These are phyloP conservation scores for Plasmodium yoelii DNA, from an alignment of 169 alveolate genomes.

Conservation along the genomic window DNA sequence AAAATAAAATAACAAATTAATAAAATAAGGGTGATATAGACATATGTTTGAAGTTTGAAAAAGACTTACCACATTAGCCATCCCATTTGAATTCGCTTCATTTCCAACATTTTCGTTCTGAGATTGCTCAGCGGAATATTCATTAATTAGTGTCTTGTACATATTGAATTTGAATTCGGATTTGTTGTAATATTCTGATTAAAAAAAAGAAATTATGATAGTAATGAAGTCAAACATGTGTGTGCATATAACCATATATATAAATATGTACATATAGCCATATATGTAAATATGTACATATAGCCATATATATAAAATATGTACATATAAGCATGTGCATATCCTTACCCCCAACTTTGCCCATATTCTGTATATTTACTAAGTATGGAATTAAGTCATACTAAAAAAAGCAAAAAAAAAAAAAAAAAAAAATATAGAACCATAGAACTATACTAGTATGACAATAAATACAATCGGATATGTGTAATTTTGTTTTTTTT, in stretches of 20 bases:
- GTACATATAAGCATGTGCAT: neutral
- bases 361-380: conserved; percentile 57
- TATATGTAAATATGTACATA: too few species aligned
- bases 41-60: neutral
- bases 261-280: too few species aligned
- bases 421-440: neutral
- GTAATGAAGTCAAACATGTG: too few species aligned
- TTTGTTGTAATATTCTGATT: conserved; percentile 16
- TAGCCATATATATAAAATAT: too few species aligned
- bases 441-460: neutral
- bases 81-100: neutral
- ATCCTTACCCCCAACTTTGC: conserved; percentile 24
- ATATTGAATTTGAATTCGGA: conserved; percentile 50
- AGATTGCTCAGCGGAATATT: conserved; percentile 32
- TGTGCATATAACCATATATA: too few species aligned
- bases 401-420: conserved; percentile 12
- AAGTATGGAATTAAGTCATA: conserved; percentile 67
- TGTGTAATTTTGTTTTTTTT: neutral
- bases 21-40: neutral
- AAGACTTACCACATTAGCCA: neutral
- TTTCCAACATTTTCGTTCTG: neutral
- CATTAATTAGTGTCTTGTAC: conserved; percentile 40
- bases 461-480: neutral
- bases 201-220: neutral
- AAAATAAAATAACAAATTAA: too few species aligned